Percentiles rank a stretch among this genome's conserved stretches.
Conservation (phyloP, 2,329 filamentous ascomycete species). For the Microcyclospora pomicola region DNA sequence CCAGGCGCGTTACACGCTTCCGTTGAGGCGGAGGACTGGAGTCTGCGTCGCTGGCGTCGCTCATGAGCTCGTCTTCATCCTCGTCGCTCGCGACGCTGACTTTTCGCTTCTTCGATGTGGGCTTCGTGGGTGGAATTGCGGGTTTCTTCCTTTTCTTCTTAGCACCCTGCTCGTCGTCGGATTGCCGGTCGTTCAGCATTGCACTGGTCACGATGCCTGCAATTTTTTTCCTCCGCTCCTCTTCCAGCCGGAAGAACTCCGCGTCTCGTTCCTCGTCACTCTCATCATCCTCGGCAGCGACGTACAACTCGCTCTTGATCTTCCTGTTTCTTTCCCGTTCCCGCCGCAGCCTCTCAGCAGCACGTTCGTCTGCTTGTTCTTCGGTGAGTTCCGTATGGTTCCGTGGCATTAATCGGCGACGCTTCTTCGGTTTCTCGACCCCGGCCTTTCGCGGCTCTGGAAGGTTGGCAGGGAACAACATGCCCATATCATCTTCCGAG, state of each 20-base stretch:
- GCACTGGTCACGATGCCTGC: constrained; percentile 27
- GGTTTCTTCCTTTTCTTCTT: constrained; percentile 1
- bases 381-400: constrained; percentile 47
- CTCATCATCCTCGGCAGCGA: constrained; percentile 78
- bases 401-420: constrained; percentile 40
- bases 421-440: constrained; percentile 43
- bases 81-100: too few species aligned
- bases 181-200: too few species aligned
- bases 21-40: constrained; percentile 3
- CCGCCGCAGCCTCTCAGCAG: constrained; percentile 47
- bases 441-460: constrained; percentile 12
- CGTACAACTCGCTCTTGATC: constrained; percentile 73
- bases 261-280: constrained; percentile 61
- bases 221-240: constrained; percentile 47
- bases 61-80: background rate
- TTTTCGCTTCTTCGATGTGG: too few species aligned
- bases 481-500: constrained; percentile 32
- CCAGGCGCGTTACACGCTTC: constrained; percentile 4
- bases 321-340: constrained; percentile 64
- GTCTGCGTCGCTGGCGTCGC: constrained; percentile 7
- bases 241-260: constrained; percentile 68
- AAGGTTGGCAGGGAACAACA: constrained; percentile 20
- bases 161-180: constrained; percentile 1
- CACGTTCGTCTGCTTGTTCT: constrained; percentile 44
- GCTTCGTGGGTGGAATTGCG: background rate